Evolutionary conservation across 108 stramenopile species (phyloP).

Genomic region (Nitzschia sp.): DNA sequence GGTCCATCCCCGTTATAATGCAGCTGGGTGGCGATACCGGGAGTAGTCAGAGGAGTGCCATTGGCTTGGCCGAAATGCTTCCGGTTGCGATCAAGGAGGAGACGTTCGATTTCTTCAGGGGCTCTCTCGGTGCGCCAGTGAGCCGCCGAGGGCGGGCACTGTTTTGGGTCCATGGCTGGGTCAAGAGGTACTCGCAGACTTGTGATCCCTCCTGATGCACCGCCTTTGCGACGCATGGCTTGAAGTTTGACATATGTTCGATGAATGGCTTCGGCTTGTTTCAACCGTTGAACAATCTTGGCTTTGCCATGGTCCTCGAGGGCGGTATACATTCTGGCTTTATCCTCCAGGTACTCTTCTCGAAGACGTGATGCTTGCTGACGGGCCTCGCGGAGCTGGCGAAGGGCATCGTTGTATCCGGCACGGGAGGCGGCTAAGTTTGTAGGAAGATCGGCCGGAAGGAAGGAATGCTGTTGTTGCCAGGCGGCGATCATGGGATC

Average conservation of each 20-base stretch:
- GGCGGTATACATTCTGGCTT: neutral
- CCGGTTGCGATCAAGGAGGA: too few species aligned
- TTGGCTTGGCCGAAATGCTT: too few species aligned
- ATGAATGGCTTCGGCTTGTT: too few species aligned
- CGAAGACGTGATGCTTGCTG: too few species aligned
- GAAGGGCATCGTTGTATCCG: neutral
- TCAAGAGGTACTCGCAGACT: neutral
- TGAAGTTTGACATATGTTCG: neutral
- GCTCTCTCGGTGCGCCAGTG: conserved; percentile 2
- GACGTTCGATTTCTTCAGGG: neutral
- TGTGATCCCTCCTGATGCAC: neutral
- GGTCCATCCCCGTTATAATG: too few species aligned
- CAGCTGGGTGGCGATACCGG: too few species aligned
- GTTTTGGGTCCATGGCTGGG: neutral
- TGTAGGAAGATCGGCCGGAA: neutral
- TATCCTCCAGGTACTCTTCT: too few species aligned
- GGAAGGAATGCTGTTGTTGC: neutral
- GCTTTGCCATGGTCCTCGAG: neutral
- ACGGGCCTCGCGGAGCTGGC: neutral
- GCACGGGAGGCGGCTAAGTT: neutral
- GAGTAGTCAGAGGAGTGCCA: neutral
- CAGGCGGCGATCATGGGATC: too few species aligned
- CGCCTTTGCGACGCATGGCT: neutral
- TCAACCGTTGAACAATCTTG: neutral
- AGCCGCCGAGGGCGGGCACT: neutral